Percentiles rank a stretch among this genome's conserved stretches.
These are phyloP conservation scores for Andrographis paniculata DNA, from an alignment of 305 asterid species.

Conservation along the genomic window DNA sequence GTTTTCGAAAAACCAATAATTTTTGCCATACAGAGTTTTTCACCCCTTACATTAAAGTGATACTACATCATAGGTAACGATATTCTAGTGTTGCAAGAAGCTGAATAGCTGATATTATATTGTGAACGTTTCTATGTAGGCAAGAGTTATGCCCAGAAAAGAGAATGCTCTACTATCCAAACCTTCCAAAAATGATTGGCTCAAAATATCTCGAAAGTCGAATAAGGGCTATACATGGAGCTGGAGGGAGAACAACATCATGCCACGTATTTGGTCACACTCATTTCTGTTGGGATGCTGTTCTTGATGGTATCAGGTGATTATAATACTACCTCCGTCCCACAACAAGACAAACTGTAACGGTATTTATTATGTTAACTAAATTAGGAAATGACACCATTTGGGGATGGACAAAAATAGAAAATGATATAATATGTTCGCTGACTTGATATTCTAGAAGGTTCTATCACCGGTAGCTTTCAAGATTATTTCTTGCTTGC, in stretches of 20 bases:
- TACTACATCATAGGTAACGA: no score
- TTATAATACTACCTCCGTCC: background rate
- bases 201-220: slow-evolving; percentile 71
- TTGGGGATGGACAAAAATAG: no score
- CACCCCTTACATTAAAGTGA: no score
- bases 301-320: slow-evolving; percentile 73
- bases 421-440: no score
- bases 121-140: slow-evolving; percentile 33
- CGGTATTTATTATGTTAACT: background rate
- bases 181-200: slow-evolving; percentile 78
- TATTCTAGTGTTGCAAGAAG: no score
- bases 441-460: no score
- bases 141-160: slow-evolving; percentile 88
- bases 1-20: no score
- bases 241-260: slow-evolving; percentile 35
- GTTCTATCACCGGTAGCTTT: background rate
- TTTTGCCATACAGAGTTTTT: no score
- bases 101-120: background rate
- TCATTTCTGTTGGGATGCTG: slow-evolving; percentile 83
- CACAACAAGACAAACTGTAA: background rate
- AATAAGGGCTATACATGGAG: slow-evolving; percentile 59
- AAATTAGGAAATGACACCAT: no score
- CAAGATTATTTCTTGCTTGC: background rate
- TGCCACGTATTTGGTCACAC: slow-evolving; percentile 92
- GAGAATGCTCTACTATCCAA: slow-evolving; percentile 90